phyloP scores from a whole-genome alignment of 2,329 filamentous ascomycete genomes.

The Talaromyces atroroseus region DNA sequence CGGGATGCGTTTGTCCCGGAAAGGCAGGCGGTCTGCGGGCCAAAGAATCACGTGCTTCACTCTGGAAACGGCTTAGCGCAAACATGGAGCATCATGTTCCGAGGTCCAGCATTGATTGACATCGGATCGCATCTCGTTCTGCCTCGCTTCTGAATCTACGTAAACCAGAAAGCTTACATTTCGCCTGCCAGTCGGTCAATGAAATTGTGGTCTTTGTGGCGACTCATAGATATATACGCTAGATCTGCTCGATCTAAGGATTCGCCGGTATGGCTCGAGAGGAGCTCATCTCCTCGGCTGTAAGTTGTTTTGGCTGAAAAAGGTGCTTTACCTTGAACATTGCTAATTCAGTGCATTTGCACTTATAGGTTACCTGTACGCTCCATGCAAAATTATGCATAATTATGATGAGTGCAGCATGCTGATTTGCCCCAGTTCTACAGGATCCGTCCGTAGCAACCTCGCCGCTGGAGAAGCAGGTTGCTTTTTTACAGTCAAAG shows the following conservation, averaged over 20 bases:
- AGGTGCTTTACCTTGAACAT: neutral
- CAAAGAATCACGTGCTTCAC: constrained; percentile 16
- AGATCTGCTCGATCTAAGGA: neutral
- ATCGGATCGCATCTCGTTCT: constrained; percentile 1
- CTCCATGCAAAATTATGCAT: constrained; percentile 10
- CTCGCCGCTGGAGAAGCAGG: constrained; percentile 85
- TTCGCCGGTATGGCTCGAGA: constrained; percentile 75
- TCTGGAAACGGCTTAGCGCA: constrained; percentile 19
- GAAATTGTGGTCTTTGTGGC: neutral
- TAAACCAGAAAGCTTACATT: neutral
- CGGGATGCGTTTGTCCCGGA: constrained; percentile 17
- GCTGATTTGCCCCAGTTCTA: constrained; percentile 58
- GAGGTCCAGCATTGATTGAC: constrained; percentile 26
- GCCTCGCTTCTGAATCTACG: neutral
- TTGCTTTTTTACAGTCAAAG: constrained; percentile 91
- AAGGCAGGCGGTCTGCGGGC: constrained; percentile 26
- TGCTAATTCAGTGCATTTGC: constrained; percentile 1
- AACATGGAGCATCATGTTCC: constrained; percentile 24
- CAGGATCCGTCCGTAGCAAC: constrained; percentile 87
- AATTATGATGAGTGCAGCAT: neutral
- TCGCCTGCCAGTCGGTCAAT: neutral
- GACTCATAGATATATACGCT: neutral
- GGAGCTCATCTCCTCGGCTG: constrained; percentile 81
- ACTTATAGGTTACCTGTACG: constrained; percentile 49
- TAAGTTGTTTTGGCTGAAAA: constrained; percentile 32